Evolutionary conservation across 2,329 filamentous ascomycete genomes (phyloP).

Genomic region (Dothistroma septosporum): DNA sequence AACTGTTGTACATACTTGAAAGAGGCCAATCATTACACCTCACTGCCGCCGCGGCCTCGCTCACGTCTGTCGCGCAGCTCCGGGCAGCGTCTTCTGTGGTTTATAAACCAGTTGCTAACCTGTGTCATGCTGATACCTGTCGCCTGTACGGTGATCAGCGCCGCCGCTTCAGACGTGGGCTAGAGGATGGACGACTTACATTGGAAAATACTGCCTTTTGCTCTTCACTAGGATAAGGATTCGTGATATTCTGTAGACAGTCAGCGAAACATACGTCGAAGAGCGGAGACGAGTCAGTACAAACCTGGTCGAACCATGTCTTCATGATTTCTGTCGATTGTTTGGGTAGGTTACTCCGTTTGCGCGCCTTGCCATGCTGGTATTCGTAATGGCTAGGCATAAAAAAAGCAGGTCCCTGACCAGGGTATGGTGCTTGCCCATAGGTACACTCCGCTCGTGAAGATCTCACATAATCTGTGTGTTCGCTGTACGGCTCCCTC

Average conservation of each 20-base stretch:
- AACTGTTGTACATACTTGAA: neutral
- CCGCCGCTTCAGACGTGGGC: neutral
- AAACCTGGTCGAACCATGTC: constrained; percentile 38
- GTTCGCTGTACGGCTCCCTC: constrained; percentile 14
- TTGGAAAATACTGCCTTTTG: constrained; percentile 36
- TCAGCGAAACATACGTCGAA: neutral
- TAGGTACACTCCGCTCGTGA: constrained; percentile 17
- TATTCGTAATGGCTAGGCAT: constrained; percentile 37
- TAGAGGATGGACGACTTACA: constrained; percentile 20
- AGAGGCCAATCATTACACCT: neutral
- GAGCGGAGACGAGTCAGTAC: neutral
- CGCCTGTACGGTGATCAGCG: constrained; percentile 20
- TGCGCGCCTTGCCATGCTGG: constrained; percentile 36
- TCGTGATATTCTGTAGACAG: constrained; percentile 32
- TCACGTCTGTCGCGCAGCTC: constrained; percentile 37
- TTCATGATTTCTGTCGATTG: constrained; percentile 40
- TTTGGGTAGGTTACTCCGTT: constrained; percentile 38
- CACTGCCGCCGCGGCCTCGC: constrained; percentile 23
- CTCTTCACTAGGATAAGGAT: constrained; percentile 39
- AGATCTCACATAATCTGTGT: constrained; percentile 17
- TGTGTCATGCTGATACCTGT: constrained; percentile 39
- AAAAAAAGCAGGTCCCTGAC: constrained; percentile 26
- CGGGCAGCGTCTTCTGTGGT: constrained; percentile 37
- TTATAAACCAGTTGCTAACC: constrained; percentile 42
- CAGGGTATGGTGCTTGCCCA: constrained; percentile 20